These are phyloP conservation scores for Pogostemon cablin DNA, from an alignment of 257 asterid genomes.

Conservation along the genomic window DNA sequence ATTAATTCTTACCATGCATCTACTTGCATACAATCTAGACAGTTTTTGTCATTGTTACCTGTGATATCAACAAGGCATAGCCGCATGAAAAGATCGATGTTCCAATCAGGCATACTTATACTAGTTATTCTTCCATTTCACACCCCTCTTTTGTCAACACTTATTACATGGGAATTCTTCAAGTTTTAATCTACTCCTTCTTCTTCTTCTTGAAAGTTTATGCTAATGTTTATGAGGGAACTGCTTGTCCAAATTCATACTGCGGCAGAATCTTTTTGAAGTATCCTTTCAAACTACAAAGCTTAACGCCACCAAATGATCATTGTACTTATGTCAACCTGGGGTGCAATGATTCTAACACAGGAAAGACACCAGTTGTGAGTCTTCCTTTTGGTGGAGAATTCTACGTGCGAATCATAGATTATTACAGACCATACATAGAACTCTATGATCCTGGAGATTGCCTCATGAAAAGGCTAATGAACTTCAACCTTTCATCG, in stretches of 20 bases:
- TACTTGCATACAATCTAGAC: not conserved
- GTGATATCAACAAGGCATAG: conserved; percentile 22
- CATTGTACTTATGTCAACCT: conserved; percentile 29
- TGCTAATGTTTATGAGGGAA: not conserved
- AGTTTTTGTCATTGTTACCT: conserved; percentile 12
- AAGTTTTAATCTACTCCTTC: not conserved
- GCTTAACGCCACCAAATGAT: not conserved
- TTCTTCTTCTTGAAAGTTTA: conserved; percentile 2
- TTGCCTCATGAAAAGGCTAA: conserved; percentile 38
- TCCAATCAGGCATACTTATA: conserved; percentile 4
- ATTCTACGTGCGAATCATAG: conserved; percentile 22
- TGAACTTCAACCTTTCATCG: conserved; percentile 33
- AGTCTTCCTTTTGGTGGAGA: conserved; percentile 33
- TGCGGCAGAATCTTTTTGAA: conserved; percentile 27
- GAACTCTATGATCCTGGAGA: conserved; percentile 36
- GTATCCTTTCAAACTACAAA: conserved; percentile 36
- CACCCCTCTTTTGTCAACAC: not conserved
- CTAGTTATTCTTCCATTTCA: not conserved
- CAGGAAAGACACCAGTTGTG: not conserved
- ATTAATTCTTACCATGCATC: not conserved
- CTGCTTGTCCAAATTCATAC: conserved; percentile 28
- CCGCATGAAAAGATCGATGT: not conserved
- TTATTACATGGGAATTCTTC: conserved; percentile 22
- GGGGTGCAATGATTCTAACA: conserved; percentile 11
- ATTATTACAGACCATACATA: not conserved